Percentiles rank a stretch among this genome's conserved stretches.
These are phyloP conservation scores for Aspergillus versicolor DNA, from an alignment of 2,329 filamentous ascomycete species.

Conservation along the genomic window DNA sequence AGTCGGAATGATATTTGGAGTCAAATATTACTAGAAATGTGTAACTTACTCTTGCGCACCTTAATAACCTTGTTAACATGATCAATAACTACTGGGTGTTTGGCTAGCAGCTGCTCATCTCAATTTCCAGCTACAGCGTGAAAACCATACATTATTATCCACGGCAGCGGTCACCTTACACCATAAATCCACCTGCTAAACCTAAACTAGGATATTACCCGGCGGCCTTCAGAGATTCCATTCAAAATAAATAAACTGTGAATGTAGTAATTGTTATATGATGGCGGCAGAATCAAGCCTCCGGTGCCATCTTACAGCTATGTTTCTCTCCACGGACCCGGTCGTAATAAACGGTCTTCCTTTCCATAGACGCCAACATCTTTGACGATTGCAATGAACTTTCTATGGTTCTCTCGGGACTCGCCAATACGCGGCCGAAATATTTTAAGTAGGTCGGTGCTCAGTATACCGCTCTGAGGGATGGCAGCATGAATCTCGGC, in stretches of 20 bases:
- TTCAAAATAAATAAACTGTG: not conserved
- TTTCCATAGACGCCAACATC: slow-evolving; percentile 45
- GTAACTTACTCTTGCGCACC: not conserved
- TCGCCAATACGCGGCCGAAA: slow-evolving; percentile 45
- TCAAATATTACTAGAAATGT: not conserved
- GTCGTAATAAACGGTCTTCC: slow-evolving; percentile 41
- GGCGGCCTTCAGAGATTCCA: not conserved
- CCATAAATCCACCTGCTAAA: not conserved
- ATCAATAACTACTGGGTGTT: no score
- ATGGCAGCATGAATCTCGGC: slow-evolving; percentile 50
- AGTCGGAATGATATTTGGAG: slow-evolving; percentile 4
- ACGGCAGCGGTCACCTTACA: no score
- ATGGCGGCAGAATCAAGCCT: not conserved
- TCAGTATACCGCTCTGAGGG: slow-evolving; percentile 45
- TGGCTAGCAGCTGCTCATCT: no score
- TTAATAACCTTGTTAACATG: not conserved
- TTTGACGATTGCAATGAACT: slow-evolving; percentile 47
- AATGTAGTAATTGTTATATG: not conserved
- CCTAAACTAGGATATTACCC: not conserved
- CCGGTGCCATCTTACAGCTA: slow-evolving; percentile 9
- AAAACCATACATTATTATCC: no score
- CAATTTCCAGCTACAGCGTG: no score
- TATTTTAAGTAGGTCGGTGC: slow-evolving; percentile 43
- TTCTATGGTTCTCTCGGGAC: slow-evolving; percentile 41
- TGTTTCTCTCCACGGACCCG: slow-evolving; percentile 34